phyloP scores from a whole-genome alignment of 1,284 basidiomycete species.

The Trametes polyzona region DNA sequence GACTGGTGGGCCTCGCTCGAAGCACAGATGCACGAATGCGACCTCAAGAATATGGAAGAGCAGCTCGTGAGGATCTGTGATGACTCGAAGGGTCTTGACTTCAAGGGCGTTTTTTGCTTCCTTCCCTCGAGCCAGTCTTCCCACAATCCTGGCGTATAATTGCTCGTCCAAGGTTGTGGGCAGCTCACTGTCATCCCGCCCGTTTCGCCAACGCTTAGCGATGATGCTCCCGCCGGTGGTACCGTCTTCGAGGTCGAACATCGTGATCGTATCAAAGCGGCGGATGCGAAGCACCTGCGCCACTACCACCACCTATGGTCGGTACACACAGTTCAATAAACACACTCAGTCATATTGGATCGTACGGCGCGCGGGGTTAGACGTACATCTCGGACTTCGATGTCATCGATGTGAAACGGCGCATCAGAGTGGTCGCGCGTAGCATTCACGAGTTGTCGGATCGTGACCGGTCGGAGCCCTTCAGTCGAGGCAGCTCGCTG shows the following conservation, averaged over 20 bases:
- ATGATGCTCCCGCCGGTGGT: conserved; percentile 34
- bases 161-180: not conserved
- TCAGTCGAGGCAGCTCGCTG: not conserved
- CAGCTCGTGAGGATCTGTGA: conserved; percentile 61
- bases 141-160: conserved; percentile 33
- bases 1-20: conserved; percentile 39
- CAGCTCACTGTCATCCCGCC: not conserved
- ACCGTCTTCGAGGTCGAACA: conserved; percentile 41
- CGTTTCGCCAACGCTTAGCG: conserved; percentile 21
- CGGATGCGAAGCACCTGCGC: conserved; percentile 51
- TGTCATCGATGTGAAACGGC: conserved; percentile 59
- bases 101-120: conserved; percentile 48
- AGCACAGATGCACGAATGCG: conserved; percentile 46
- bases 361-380: no score
- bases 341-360: not conserved
- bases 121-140: conserved; percentile 13
- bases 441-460: conserved; percentile 60
- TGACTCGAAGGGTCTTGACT: conserved; percentile 47
- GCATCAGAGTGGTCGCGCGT: conserved; percentile 52
- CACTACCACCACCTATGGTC: conserved; percentile 48
- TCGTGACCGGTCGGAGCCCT: conserved; percentile 55
- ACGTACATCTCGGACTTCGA: conserved; percentile 41
- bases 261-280: conserved; percentile 38
- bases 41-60: conserved; percentile 61
- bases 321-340: not conserved